Percentiles rank a stretch among this genome's conserved stretches.
These are phyloP conservation scores for Penicillium lagena DNA, from an alignment of 495 filamentous ascomycete species.

Conservation along the genomic window DNA sequence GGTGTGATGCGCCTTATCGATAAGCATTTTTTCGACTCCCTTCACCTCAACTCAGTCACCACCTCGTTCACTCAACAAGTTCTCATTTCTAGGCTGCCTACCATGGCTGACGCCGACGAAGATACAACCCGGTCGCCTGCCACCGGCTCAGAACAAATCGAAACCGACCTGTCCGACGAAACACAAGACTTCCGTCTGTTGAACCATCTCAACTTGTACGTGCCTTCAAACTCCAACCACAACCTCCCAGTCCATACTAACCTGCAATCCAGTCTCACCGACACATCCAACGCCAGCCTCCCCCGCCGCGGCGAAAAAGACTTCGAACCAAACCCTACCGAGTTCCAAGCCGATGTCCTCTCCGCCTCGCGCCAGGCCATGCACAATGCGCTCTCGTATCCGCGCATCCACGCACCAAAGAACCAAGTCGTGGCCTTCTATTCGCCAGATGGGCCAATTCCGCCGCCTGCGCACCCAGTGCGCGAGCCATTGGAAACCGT, in stretches of 20 bases:
- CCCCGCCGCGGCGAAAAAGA: conserved; percentile 89
- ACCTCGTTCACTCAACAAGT: neutral
- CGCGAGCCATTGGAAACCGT: conserved; percentile 4
- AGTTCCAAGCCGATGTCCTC: conserved; percentile 68
- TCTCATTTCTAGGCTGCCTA: neutral
- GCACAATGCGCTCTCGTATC: conserved; percentile 75
- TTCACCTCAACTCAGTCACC: neutral
- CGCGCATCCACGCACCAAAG: conserved; percentile 56
- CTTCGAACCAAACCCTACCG: conserved; percentile 88
- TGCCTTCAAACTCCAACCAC: neutral
- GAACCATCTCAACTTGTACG: conserved; percentile 49
- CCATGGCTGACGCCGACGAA: conserved; percentile 46
- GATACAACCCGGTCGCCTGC: conserved; percentile 28
- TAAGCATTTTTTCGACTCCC: conserved; percentile 7
- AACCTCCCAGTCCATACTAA: conserved; percentile 1
- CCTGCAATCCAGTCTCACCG: conserved; percentile 18
- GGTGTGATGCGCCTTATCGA: conserved; percentile 4
- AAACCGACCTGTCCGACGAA: conserved; percentile 72
- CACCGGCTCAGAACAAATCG: conserved; percentile 28
- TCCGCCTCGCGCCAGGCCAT: conserved; percentile 80
- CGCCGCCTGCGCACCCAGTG: conserved; percentile 5
- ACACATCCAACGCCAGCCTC: conserved; percentile 36
- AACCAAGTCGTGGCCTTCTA: conserved; percentile 49
- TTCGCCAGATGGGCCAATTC: conserved; percentile 30
- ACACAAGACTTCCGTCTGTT: conserved; percentile 84